A percentile compares a stretch with the other conserved stretches of the same genome.
Conservation (phyloP, 768 basidiomycete species). For the Suillus weaverae region DNA sequence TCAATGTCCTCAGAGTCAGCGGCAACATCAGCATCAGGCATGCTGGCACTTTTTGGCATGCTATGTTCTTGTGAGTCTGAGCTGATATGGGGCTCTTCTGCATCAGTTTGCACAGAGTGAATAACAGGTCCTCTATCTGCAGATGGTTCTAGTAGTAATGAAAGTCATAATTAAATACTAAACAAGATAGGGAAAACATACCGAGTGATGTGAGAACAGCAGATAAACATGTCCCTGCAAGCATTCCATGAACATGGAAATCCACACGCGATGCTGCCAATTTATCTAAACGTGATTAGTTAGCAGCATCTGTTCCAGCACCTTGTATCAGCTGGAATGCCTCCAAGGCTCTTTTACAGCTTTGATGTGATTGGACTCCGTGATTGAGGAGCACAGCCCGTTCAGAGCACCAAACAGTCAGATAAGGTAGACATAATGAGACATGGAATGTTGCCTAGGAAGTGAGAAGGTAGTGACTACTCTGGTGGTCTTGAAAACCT, state of each 20-base stretch:
- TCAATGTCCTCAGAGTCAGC: conserved; percentile 7
- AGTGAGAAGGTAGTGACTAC: conserved; percentile 23
- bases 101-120: no score
- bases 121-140: not conserved
- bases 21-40: not conserved
- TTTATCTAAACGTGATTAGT: conserved; percentile 24
- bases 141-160: not conserved
- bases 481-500: conserved; percentile 15
- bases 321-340: conserved; percentile 12
- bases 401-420: conserved; percentile 18
- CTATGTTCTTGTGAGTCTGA: not conserved
- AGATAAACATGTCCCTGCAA: conserved; percentile 10
- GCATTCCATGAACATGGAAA: conserved; percentile 23
- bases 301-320: conserved; percentile 35
- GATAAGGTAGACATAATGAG: conserved; percentile 16
- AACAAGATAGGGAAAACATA: not conserved
- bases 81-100: no score
- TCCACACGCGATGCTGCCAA: conserved; percentile 17
- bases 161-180: not conserved
- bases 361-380: conserved; percentile 31
- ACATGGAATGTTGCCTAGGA: conserved; percentile 25
- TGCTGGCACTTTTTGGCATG: not conserved
- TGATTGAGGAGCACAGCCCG: conserved; percentile 21
- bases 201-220: not conserved
- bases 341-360: conserved; percentile 37